Conservation (phyloP, 2,329 filamentous ascomycete genomes). For the Alternaria consortialis region DNA sequence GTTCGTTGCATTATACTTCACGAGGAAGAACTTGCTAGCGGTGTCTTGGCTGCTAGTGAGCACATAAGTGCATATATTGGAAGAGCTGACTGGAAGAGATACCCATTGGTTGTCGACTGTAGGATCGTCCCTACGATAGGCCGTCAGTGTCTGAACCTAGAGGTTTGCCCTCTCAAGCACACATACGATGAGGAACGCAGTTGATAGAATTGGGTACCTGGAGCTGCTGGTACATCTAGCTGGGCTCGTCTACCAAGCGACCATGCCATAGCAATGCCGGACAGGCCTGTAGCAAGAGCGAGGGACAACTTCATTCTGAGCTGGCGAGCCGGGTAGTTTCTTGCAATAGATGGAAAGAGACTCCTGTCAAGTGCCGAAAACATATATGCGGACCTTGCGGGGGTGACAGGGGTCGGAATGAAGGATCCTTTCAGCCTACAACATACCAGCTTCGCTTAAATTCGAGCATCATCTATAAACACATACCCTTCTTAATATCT, state of each 20-base stretch:
- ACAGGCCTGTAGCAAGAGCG: constrained; percentile 27
- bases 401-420: constrained; percentile 19
- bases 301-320: constrained; percentile 35
- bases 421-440: constrained; percentile 25
- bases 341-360: not conserved
- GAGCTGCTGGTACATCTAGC: constrained; percentile 28
- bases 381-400: constrained; percentile 7
- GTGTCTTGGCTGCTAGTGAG: constrained; percentile 25
- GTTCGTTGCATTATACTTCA: constrained; percentile 32
- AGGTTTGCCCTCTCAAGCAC: not conserved
- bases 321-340: not conserved
- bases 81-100: constrained; percentile 25
- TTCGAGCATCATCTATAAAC: constrained; percentile 15
- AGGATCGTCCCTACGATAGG: constrained; percentile 21
- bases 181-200: constrained; percentile 41
- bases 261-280: constrained; percentile 30
- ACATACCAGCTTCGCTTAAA: constrained; percentile 3
- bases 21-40: constrained; percentile 37
- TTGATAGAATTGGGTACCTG: constrained; percentile 37
- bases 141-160: not conserved
- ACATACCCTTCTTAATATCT: constrained; percentile 2
- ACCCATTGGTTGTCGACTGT: constrained; percentile 38
- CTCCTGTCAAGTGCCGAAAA: constrained; percentile 10
- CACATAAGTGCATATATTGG: constrained; percentile 22
- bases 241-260: constrained; percentile 26